Conservation (phyloP, 805 yeast genomes). For the Wickerhamomyces subpelliculosus region DNA sequence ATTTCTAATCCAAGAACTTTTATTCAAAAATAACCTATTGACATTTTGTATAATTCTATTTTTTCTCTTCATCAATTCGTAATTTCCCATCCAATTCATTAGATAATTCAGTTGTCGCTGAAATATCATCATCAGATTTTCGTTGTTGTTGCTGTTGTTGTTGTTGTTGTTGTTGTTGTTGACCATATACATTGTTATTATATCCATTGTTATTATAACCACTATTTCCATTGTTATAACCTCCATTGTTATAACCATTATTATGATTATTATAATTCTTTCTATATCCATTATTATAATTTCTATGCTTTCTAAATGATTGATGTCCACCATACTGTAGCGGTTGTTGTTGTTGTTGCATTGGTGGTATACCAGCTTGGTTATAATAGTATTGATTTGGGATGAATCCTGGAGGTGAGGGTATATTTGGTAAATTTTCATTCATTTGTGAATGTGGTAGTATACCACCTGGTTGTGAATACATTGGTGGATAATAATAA, state of each 20-base stretch:
- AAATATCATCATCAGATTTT: background rate
- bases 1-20: no score
- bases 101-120: background rate
- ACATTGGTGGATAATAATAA: conserved; percentile 5
- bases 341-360: background rate
- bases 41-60: no score
- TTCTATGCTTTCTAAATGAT: background rate
- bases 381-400: background rate
- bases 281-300: conserved; percentile 1
- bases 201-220: conserved; percentile 4
- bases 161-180: background rate
- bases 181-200: background rate
- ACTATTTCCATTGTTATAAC: conserved; percentile 3
- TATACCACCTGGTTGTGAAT: background rate
- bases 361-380: background rate
- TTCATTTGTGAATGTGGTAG: no score
- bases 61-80: background rate
- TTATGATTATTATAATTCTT: conserved; percentile 7
- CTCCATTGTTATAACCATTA: conserved; percentile 1
- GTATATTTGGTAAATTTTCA: no score
- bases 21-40: no score
- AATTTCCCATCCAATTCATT: background rate
- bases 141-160: conserved; percentile 2
- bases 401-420: no score
- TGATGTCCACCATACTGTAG: background rate